These are phyloP conservation scores for Trichoderma endophyticum DNA, from an alignment of 2,329 filamentous ascomycete genomes.

Conservation along the genomic window DNA sequence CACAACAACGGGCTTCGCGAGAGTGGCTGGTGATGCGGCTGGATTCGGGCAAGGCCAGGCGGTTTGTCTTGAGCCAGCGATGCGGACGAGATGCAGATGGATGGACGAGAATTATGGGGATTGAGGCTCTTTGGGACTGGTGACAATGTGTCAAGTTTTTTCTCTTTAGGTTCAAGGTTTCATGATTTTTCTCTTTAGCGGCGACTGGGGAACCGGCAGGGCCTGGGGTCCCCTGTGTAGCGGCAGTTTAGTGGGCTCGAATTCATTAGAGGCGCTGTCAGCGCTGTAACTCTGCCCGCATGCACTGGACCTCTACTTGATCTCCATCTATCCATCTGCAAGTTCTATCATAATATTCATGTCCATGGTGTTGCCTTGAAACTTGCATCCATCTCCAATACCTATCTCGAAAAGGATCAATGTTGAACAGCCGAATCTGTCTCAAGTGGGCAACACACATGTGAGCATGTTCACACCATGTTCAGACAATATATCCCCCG, in stretches of 20 bases:
- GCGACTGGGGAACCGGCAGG: not conserved
- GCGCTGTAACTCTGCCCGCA: not conserved
- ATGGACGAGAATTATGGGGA: constrained; percentile 17
- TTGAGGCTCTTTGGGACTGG: not conserved
- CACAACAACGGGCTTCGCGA: not conserved
- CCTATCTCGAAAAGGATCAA: not conserved
- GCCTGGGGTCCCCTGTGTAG: not conserved
- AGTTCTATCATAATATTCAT: not conserved
- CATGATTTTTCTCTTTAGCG: not conserved
- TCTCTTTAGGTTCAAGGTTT: not conserved
- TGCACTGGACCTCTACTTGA: not conserved
- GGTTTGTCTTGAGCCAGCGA: constrained; percentile 12
- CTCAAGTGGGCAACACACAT: not conserved
- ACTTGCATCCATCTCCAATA: not conserved
- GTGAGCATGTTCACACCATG: not conserved
- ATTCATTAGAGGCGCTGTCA: not conserved
- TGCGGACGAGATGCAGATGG: constrained; percentile 6
- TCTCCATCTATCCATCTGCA: not conserved
- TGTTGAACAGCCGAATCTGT: not conserved
- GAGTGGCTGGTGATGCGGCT: constrained; percentile 4
- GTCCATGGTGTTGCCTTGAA: not conserved
- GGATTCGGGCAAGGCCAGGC: constrained; percentile 12
- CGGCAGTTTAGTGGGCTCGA: not conserved
- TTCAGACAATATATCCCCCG: not conserved
- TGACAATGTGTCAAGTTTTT: not conserved